Percentiles rank a stretch among this genome's conserved stretches.
phyloP scores from a whole-genome alignment of 345 rosid species.

The Moricandia moricandioides region DNA sequence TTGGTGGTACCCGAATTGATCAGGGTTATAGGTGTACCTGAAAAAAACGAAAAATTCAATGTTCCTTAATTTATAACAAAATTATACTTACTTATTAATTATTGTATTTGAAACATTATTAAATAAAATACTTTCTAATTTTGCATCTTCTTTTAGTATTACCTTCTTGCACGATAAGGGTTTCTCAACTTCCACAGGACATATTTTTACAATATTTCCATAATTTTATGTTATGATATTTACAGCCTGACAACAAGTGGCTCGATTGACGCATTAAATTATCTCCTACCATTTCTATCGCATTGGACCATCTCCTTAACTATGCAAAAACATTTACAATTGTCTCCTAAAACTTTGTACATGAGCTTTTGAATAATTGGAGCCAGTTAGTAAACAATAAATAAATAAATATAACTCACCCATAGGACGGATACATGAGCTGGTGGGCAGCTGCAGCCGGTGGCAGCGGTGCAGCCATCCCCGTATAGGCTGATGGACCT shows the following conservation, averaged over 20 bases:
- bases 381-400: background rate
- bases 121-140: background rate
- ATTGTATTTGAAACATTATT: background rate
- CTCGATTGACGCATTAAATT: conserved; percentile 33
- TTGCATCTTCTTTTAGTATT: background rate
- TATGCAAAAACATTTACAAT: conserved; percentile 19
- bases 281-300: conserved; percentile 28
- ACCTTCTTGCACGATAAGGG: conserved; percentile 10
- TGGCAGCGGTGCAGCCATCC: conserved; percentile 48
- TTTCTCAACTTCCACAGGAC: conserved; percentile 1
- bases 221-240: conserved; percentile 20
- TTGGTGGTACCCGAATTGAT: conserved; percentile 70
- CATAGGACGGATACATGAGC: conserved; percentile 39
- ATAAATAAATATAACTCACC: conserved; percentile 11
- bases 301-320: conserved; percentile 23
- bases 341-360: conserved; percentile 6
- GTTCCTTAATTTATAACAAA: background rate
- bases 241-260: conserved; percentile 45
- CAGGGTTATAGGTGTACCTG: conserved; percentile 70
- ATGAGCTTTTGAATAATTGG: background rate
- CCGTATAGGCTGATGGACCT: conserved; percentile 49
- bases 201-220: background rate
- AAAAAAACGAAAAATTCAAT: conserved; percentile 27
- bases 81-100: background rate
- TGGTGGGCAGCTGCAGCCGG: conserved; percentile 51